Evolutionary conservation across 2,329 filamentous ascomycete species (phyloP), one percentile per base, ranked within the genome.

Genomic region (Phialophora tarda): DNA sequence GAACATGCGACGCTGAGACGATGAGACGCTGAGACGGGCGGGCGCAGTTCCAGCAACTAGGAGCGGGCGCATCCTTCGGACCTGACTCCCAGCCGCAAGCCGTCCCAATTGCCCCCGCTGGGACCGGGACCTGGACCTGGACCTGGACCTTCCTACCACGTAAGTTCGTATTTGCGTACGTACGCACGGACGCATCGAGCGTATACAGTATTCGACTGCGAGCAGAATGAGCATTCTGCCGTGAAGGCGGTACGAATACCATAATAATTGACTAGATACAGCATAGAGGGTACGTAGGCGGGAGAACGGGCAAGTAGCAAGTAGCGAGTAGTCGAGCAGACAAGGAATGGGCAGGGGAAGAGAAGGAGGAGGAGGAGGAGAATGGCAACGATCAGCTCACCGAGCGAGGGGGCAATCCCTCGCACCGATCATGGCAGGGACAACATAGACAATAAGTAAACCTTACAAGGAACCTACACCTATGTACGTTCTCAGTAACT

Each of bases 1-100:
- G 34, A 41, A 41, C 12, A 17, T 17, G 34, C 34, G 12, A 38
- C 12, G 14, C 34, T 4, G 28, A 30, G 28, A 6, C 7, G 28
- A 30, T 30, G 28, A 30, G 32, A 34, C 32, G 32, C 32, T 34
- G 11, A 32, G 32, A 11, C 10, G 10, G 10, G 38, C 12, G 54
- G 54, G 54, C 54, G 54, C 54, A 57, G 30, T 57, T 34, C 28
- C 28, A 34, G 54, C 17, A 7, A 47, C 14, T 47, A 47, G 44
- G 44, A 34, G 32, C 44, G 47, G 47, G 47, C n/a, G 47, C 21
- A 50, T 26, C 47, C n/a, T 50, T 24, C 34, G 55, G 55, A 41
- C 26, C 51, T 55, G 51, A 50, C 23, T 24, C 47, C n/a, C 47
- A 50, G 34, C 34, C 34, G 12, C 47, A 21, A 26, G 21, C 6